Evolutionary conservation across 805 yeast genomes (phyloP).

Genomic region (Wickerhamiella qilinensis): DNA sequence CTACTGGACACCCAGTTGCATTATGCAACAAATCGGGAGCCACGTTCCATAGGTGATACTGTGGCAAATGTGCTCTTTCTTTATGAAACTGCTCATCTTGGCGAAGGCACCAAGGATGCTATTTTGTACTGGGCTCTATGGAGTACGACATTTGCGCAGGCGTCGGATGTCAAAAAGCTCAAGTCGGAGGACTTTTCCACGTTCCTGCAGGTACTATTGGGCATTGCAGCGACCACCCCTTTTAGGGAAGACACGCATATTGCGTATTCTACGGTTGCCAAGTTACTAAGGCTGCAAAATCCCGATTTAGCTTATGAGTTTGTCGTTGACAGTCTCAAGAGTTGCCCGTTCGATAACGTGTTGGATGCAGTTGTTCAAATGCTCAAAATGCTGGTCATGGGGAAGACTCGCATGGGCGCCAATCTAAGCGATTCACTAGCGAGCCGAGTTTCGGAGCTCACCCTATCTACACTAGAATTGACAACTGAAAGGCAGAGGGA

Average conservation of each 20-base stretch:
- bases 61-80: slow-evolving; percentile 1
- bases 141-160: slow-evolving; percentile 13
- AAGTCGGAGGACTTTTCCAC: slow-evolving; percentile 20
- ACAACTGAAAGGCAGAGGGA: slow-evolving; percentile 5
- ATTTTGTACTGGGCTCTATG: slow-evolving; percentile 22
- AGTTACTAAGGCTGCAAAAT: slow-evolving; percentile 40
- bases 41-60: not conserved
- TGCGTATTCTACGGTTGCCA: slow-evolving; percentile 45
- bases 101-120: no score
- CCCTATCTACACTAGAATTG: not conserved
- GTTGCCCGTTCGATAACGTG: slow-evolving; percentile 49
- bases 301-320: slow-evolving; percentile 44
- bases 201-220: slow-evolving; percentile 29
- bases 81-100: not conserved
- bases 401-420: slow-evolving; percentile 6
- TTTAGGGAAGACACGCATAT: slow-evolving; percentile 19
- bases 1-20: slow-evolving; percentile 16
- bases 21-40: slow-evolving; percentile 13
- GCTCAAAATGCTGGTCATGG: slow-evolving; percentile 40
- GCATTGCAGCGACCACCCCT: slow-evolving; percentile 23
- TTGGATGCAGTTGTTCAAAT: slow-evolving; percentile 48
- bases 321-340: slow-evolving; percentile 42
- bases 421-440: not conserved
- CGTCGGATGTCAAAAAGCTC: slow-evolving; percentile 18
- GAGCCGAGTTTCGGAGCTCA: not conserved